These are phyloP conservation scores for Nidula microcarpa DNA, from an alignment of 768 basidiomycete genomes.

Conservation along the genomic window DNA sequence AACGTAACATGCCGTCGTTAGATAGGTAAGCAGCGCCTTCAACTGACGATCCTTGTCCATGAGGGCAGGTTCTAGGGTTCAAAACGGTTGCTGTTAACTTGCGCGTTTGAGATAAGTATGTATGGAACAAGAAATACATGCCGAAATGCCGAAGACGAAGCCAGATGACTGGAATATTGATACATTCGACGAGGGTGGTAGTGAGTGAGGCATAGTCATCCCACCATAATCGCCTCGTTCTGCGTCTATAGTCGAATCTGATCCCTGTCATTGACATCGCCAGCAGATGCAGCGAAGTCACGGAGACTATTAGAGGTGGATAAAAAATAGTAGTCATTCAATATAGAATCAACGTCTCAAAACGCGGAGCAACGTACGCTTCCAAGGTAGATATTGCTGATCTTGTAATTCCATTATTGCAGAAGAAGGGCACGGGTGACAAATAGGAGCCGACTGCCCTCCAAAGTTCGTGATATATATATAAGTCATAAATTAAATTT, in stretches of 20 bases:
- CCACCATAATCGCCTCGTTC: neutral
- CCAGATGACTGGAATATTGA: neutral
- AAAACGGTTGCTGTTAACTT: too few relatives aligned
- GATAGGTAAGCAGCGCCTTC: neutral
- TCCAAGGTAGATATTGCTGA: too few relatives aligned
- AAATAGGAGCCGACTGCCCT: too few relatives aligned
- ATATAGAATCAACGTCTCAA: too few relatives aligned
- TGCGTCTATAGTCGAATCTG: neutral
- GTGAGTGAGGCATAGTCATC: neutral
- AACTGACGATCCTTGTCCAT: neutral
- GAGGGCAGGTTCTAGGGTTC: neutral
- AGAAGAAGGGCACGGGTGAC: too few relatives aligned
- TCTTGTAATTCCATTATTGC: too few relatives aligned
- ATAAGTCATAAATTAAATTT: too few relatives aligned
- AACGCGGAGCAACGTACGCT: too few relatives aligned
- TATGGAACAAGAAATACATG: neutral
- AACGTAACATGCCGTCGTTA: neutral
- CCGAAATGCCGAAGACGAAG: neutral
- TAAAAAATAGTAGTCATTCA: neutral
- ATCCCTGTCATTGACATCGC: neutral
- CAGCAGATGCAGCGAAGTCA: neutral
- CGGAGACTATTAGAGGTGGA: too few relatives aligned
- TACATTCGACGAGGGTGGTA: neutral
- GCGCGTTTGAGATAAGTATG: neutral
- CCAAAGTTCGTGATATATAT: too few relatives aligned